Base-by-base conservation (phyloP, 108 stramenopile species). In the Stephanodiscus triporus region DNA sequence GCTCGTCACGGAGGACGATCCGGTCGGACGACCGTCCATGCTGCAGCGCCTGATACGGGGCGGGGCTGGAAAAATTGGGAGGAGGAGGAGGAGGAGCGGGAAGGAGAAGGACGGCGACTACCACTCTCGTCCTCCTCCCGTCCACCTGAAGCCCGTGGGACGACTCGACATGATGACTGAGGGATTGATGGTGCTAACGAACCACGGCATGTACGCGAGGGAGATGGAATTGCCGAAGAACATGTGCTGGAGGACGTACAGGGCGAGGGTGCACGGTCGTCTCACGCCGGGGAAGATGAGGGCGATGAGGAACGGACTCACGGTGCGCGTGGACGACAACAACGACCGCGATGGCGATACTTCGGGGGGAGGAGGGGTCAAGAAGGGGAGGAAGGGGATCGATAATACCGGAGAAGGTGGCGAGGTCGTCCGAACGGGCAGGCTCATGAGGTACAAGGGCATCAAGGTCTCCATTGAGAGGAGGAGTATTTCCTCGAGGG, bases 111-210 rank as follows among this genome's bases (percentile, higher is more conserved):
- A 0, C 40, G 4, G 11, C 36, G 36, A 6, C 36, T 4, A 6
- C 6, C 36, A 6, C 4, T 36, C 75, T 29, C 19, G 22, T 43
- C 16, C 29, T 26, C 36, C 66, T 9, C 72, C 70, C 4, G 75
- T 68, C 1, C 91, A 90, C 79, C 67, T 91, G 13, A 94, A 90
- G n/a, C 85, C 89, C 26, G 83, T 94, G 51, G 90, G 93, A 26
- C 68, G 90, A 53, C 66, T 94, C 14, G 93, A 94, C 66, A 90
- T 91, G 78, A 83, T 82, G 57, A 90, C 93, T 11, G 90, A 91
- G 77, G 93, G 93, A 23, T 71, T 94, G 13, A 84, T 91, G 50
- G 68, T 94, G 20, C 69, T 94, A 17, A 91, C 93, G 29, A 91
- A 91, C 70, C 84, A 89, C 68, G 90, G 90, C 23, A 63, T 73